phyloP scores from a whole-genome alignment of 805 yeast genomes.

The Kuraishia piskuri region DNA sequence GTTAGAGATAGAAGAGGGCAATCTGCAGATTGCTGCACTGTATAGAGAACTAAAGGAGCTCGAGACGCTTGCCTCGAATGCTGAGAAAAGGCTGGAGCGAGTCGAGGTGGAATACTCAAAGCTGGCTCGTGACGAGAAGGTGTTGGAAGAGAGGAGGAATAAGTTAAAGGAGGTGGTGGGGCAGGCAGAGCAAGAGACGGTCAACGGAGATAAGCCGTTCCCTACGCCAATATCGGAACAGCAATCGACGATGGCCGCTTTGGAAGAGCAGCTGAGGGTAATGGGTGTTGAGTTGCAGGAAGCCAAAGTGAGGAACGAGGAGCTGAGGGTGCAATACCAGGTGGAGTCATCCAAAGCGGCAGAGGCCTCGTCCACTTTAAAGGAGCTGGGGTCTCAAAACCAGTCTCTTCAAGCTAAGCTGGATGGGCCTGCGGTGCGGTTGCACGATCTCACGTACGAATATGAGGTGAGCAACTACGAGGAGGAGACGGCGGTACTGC shows the following conservation, averaged over 20 bases:
- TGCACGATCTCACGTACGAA: slow-evolving; percentile 13
- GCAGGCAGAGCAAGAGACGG: background rate
- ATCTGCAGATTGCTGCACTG: slow-evolving; percentile 28
- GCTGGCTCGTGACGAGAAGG: slow-evolving; percentile 8
- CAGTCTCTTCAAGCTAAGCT: slow-evolving; percentile 20
- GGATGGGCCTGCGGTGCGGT: slow-evolving; percentile 24
- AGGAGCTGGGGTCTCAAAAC: slow-evolving; percentile 14
- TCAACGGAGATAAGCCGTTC: background rate
- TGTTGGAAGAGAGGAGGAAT: slow-evolving; percentile 7
- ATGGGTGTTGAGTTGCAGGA: slow-evolving; percentile 10
- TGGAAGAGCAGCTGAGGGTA: slow-evolving; percentile 6
- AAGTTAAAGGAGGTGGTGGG: background rate
- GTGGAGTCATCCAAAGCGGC: slow-evolving; percentile 37
- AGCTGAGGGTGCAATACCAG: slow-evolving; percentile 35
- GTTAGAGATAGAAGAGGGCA: slow-evolving; percentile 26
- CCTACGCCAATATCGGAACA: slow-evolving; percentile 4
- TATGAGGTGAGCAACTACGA: slow-evolving; percentile 7
- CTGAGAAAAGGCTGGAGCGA: slow-evolving; percentile 21
- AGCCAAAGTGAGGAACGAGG: slow-evolving; percentile 17
- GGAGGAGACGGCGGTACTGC: slow-evolving; percentile 6
- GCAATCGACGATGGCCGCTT: slow-evolving; percentile 7
- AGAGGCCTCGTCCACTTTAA: slow-evolving; percentile 23
- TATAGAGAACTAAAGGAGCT: slow-evolving; percentile 28
- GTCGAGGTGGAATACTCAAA: slow-evolving; percentile 21
- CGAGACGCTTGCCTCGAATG: slow-evolving; percentile 20